Conservation (phyloP, 768 basidiomycete genomes). For the Coprinopsis cinerea region DNA sequence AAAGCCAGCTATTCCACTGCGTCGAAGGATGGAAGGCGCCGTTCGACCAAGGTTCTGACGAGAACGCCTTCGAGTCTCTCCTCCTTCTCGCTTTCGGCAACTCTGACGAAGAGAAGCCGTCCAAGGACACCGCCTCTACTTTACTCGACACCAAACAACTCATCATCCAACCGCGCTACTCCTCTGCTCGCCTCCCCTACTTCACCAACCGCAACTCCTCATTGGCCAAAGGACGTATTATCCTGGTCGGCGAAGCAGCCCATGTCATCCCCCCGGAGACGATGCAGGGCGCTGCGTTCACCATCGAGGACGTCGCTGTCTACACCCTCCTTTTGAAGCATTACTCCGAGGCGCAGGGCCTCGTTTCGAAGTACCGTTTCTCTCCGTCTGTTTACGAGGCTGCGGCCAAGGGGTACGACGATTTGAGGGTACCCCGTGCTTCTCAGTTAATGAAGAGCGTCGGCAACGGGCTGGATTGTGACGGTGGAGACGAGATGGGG, state of each 20-base stretch:
- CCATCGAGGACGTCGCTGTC: constrained; percentile 33
- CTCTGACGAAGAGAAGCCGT: not conserved
- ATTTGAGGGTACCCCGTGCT: constrained; percentile 27
- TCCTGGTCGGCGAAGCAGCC: constrained; percentile 39
- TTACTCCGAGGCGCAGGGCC: constrained; percentile 11
- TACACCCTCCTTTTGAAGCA: constrained; percentile 31
- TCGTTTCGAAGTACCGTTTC: not conserved
- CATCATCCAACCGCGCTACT: constrained; percentile 30
- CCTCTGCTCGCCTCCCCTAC: constrained; percentile 28
- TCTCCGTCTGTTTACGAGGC: not conserved
- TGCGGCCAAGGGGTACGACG: constrained; percentile 27
- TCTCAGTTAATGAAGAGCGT: constrained; percentile 27
- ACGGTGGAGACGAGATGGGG: constrained; percentile 26
- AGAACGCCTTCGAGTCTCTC: not conserved
- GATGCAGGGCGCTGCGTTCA: constrained; percentile 36
- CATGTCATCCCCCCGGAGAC: constrained; percentile 39
- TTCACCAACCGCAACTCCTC: constrained; percentile 26
- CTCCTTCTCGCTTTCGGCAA: not conserved
- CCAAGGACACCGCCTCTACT: not conserved
- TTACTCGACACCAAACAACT: constrained; percentile 17
- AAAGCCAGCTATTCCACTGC: not conserved
- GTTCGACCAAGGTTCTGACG: not conserved
- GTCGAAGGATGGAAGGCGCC: not conserved
- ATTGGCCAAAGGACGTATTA: constrained; percentile 23
- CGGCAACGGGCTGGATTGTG: constrained; percentile 19